Conservation (phyloP, 495 filamentous ascomycete species). For the Penicillium malachiteum region DNA sequence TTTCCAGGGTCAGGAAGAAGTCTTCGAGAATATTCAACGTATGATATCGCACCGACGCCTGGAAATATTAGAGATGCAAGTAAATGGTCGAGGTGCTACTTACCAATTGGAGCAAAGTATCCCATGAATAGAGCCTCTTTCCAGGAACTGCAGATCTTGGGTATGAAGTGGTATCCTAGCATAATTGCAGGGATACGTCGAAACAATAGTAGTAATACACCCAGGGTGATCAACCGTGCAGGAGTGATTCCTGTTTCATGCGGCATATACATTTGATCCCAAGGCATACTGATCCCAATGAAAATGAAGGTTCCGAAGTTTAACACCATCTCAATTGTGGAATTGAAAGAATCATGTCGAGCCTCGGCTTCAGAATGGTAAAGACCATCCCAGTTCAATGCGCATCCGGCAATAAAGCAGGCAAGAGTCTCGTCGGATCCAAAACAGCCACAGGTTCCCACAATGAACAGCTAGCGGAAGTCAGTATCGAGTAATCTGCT, state of each 20-base stretch:
- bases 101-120: conserved; percentile 42
- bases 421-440: conserved; percentile 42
- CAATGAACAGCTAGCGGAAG: conserved; percentile 27
- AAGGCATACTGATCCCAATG: conserved; percentile 42
- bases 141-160: conserved; percentile 34
- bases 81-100: neutral
- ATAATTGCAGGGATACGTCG: conserved; percentile 39
- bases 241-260: conserved; percentile 31
- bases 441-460: conserved; percentile 42
- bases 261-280: conserved; percentile 32
- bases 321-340: conserved; percentile 32
- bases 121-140: conserved; percentile 44
- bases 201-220: conserved; percentile 34
- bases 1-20: conserved; percentile 51
- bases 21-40: conserved; percentile 53
- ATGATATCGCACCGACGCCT: conserved; percentile 40
- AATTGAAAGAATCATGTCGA: conserved; percentile 42
- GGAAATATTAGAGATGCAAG: conserved; percentile 3
- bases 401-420: conserved; percentile 39
- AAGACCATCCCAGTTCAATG: conserved; percentile 40
- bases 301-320: conserved; percentile 47
- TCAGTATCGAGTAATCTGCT: conserved; percentile 1
- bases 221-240: conserved; percentile 29
- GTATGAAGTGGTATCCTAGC: conserved; percentile 39
- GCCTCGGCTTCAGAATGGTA: conserved; percentile 35